phyloP scores from a whole-genome alignment of 208 protist species.

The Strigomonas galati region DNA sequence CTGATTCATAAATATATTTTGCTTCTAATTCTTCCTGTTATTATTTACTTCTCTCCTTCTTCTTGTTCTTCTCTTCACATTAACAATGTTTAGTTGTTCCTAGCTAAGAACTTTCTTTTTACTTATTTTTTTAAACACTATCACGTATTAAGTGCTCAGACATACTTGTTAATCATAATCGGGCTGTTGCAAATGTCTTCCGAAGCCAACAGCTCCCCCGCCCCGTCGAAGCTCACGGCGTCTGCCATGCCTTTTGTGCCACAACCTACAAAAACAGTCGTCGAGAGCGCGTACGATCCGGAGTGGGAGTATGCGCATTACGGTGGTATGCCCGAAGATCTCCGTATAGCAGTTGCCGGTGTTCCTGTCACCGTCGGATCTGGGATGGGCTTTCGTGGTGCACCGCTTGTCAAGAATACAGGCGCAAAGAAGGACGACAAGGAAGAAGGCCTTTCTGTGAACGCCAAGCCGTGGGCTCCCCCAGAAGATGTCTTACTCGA shows the following conservation, averaged over 20 bases:
- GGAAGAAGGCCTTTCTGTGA: constrained; percentile 2
- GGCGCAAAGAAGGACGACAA: constrained; percentile 8
- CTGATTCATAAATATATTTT: not conserved
- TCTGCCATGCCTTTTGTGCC: not conserved
- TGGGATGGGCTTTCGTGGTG: not conserved
- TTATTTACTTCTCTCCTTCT: no score
- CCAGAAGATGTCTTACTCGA: constrained; percentile 10
- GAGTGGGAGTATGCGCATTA: no score
- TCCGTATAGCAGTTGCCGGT: not conserved
- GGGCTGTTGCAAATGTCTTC: not conserved
- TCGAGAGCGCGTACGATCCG: not conserved
- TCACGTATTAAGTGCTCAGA: not conserved
- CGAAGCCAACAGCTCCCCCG: not conserved
- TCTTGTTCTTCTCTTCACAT: not conserved
- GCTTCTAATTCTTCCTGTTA: not conserved
- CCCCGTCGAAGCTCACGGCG: not conserved
- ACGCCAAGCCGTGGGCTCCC: constrained; percentile 5
- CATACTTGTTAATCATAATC: not conserved
- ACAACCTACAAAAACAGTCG: not conserved
- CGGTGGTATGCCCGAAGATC: not conserved
- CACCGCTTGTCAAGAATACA: constrained; percentile 1
- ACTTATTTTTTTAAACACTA: not conserved
- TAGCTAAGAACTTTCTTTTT: not conserved
- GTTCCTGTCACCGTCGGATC: not conserved
- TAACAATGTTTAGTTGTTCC: not conserved